A percentile compares a stretch with the other conserved stretches of the same genome.
Evolutionary conservation across 345 rosid species (phyloP).

Genomic region (Bruguiera parviflora): DNA sequence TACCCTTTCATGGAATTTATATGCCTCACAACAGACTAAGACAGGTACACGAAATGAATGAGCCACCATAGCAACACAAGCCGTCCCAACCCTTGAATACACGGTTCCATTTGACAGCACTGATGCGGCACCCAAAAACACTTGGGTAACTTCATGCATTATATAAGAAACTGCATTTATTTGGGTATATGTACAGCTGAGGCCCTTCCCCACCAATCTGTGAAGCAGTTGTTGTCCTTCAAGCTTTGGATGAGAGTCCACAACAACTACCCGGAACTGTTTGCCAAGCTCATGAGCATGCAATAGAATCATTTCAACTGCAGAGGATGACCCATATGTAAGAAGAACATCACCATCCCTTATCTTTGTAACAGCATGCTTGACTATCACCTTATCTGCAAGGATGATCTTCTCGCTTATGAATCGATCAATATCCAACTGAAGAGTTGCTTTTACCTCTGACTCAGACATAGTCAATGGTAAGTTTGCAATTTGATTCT

Average conservation of each 20-base stretch:
- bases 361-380: slow-evolving; percentile 82
- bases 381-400: slow-evolving; percentile 77
- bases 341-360: slow-evolving; percentile 93
- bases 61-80: slow-evolving; percentile 96
- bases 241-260: slow-evolving; percentile 92
- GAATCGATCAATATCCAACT: slow-evolving; percentile 69
- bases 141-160: slow-evolving; percentile 93
- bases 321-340: slow-evolving; percentile 83
- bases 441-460: slow-evolving; percentile 72
- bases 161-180: slow-evolving; percentile 87
- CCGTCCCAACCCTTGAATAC: slow-evolving; percentile 92
- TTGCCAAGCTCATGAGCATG: slow-evolving; percentile 84
- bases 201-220: slow-evolving; percentile 80
- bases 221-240: slow-evolving; percentile 83
- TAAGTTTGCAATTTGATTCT: slow-evolving; percentile 68
- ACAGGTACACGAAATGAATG: slow-evolving; percentile 80
- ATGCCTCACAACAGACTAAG: slow-evolving; percentile 92
- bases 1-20: slow-evolving; percentile 94
- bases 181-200: slow-evolving; percentile 78
- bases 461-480: slow-evolving; percentile 62
- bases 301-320: slow-evolving; percentile 82
- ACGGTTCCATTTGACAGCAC: slow-evolving; percentile 96
- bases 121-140: slow-evolving; percentile 90
- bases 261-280: slow-evolving; percentile 79
- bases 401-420: slow-evolving; percentile 74